Conservation (phyloP, 306 rosid species). For the Quercus wislizeni region DNA sequence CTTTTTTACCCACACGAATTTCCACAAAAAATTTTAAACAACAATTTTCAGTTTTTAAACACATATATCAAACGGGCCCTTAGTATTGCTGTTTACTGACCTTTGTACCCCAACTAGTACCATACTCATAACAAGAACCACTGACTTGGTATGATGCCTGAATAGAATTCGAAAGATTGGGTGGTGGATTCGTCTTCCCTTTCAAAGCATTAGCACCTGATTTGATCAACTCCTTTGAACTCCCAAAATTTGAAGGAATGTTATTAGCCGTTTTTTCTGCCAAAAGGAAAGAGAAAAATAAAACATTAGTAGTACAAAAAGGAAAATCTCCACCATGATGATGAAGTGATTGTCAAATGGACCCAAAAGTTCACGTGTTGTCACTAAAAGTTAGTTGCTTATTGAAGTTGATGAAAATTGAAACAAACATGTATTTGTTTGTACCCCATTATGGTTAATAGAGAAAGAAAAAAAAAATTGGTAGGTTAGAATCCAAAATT, state of each 20-base stretch:
- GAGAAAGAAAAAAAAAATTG: too few relatives aligned
- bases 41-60: too few relatives aligned
- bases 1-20: too few relatives aligned
- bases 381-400: background rate
- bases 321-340: background rate
- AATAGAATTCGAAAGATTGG: background rate
- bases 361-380: too few relatives aligned
- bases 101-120: constrained; percentile 36
- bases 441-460: too few relatives aligned
- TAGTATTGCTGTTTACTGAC: background rate
- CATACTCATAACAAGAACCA: constrained; percentile 23
- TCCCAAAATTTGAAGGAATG: constrained; percentile 37
- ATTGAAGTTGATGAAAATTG: background rate
- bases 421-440: too few relatives aligned
- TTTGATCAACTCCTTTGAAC: constrained; percentile 32
- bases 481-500: background rate
- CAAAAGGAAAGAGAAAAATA: background rate
- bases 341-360: too few relatives aligned
- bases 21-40: too few relatives aligned
- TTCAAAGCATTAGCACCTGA: constrained; percentile 38
- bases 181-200: constrained; percentile 11
- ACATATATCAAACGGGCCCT: too few relatives aligned
- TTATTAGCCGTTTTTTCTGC: constrained; percentile 27
- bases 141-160: constrained; percentile 24
- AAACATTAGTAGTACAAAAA: background rate